phyloP scores from a whole-genome alignment of 805 yeast species.

The Priceomyces haplophilus region DNA sequence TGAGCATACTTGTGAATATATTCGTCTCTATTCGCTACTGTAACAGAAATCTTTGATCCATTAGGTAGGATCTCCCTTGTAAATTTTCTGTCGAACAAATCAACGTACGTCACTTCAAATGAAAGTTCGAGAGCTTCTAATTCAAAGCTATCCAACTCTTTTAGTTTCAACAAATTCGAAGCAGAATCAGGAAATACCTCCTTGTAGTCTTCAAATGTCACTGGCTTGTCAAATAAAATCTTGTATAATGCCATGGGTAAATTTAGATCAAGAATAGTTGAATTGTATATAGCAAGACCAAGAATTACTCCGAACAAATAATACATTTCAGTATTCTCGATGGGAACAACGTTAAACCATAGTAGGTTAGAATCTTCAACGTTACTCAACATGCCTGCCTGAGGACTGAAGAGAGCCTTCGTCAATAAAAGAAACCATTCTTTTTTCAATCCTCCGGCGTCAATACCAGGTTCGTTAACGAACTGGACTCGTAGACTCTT shows the following conservation, averaged over 20 bases:
- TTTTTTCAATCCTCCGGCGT: slow-evolving; percentile 90
- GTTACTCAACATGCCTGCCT: slow-evolving; percentile 61
- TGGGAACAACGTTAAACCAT: slow-evolving; percentile 66
- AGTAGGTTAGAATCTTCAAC: slow-evolving; percentile 66
- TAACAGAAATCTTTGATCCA: slow-evolving; percentile 59
- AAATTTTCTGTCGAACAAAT: slow-evolving; percentile 42
- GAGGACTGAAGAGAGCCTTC: slow-evolving; percentile 64
- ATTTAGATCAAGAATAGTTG: slow-evolving; percentile 76
- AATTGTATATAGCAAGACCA: slow-evolving; percentile 88
- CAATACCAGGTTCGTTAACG: slow-evolving; percentile 86
- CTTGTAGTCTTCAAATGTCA: slow-evolving; percentile 60
- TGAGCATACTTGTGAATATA: slow-evolving; percentile 64
- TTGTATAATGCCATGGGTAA: slow-evolving; percentile 79
- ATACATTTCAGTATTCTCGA: slow-evolving; percentile 52
- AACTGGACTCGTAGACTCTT: slow-evolving; percentile 79
- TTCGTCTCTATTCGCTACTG: slow-evolving; percentile 50
- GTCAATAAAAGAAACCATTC: slow-evolving; percentile 88
- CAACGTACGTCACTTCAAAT: slow-evolving; percentile 62
- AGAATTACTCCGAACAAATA: slow-evolving; percentile 80
- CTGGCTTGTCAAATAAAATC: slow-evolving; percentile 55
- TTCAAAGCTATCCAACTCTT: slow-evolving; percentile 23
- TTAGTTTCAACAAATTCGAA: slow-evolving; percentile 29
- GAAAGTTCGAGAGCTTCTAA: slow-evolving; percentile 45
- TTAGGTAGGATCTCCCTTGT: slow-evolving; percentile 52
- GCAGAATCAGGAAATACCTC: slow-evolving; percentile 69